Conservation (phyloP, 495 filamentous ascomycete species). For the Jackrogersella multiformis region DNA sequence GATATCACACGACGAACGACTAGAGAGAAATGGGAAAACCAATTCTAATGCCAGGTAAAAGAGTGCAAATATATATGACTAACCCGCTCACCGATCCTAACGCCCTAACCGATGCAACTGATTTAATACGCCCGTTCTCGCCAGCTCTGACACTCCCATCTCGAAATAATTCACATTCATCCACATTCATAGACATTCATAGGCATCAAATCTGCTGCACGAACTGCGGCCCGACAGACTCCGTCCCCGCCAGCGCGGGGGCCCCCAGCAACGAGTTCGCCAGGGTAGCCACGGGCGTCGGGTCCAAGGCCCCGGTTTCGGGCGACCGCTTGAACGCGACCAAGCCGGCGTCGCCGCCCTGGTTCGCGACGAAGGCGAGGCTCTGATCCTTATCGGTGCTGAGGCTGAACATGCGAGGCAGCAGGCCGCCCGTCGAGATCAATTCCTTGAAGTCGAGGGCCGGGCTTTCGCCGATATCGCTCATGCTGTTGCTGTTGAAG, state of each 20-base stretch:
- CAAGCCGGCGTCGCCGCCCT: conserved; percentile 43
- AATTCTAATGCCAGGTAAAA: conserved; percentile 7
- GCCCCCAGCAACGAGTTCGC: conserved; percentile 27
- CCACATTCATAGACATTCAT: too few species aligned
- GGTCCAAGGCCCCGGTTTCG: conserved; percentile 24
- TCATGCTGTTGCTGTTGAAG: background rate
- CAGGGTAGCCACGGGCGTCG: conserved; percentile 33
- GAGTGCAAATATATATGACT: background rate
- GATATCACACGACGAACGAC: too few species aligned
- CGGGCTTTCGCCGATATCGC: background rate
- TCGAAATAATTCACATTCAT: too few species aligned
- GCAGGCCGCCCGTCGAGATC: conserved; percentile 39
- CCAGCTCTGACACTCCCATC: too few species aligned
- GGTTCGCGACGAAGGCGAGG: conserved; percentile 47
- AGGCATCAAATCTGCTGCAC: conserved; percentile 33
- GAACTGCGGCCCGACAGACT: conserved; percentile 43
- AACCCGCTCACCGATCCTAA: background rate
- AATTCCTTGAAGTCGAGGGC: conserved; percentile 38
- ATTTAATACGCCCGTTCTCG: too few species aligned
- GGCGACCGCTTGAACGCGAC: conserved; percentile 36
- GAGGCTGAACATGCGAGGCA: conserved; percentile 49
- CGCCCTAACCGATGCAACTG: conserved; percentile 13
- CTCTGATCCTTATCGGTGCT: conserved; percentile 31
- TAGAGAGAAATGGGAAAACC: too few species aligned
- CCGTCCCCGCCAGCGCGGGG: conserved; percentile 20